Percentiles rank a stretch among this genome's conserved stretches.
These are phyloP conservation scores for Anisogramma anomala DNA, from an alignment of 2,329 filamentous ascomycete species.

Conservation along the genomic window DNA sequence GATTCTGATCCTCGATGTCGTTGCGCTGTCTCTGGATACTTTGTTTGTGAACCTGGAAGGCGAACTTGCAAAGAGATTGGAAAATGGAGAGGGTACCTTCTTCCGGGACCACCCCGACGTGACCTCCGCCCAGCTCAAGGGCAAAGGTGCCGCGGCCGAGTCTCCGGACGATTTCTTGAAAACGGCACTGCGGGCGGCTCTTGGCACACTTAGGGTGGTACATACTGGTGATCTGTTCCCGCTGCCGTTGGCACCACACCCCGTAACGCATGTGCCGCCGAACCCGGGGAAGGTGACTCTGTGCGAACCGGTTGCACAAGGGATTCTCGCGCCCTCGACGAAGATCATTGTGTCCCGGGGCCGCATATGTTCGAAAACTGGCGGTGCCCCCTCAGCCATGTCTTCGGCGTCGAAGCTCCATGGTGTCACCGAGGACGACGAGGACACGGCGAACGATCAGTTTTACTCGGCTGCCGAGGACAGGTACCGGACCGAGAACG, in stretches of 20 bases:
- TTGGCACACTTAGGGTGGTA: slow-evolving; percentile 62
- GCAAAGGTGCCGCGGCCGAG: slow-evolving; percentile 21
- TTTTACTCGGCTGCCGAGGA: slow-evolving; percentile 92
- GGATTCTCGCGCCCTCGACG: slow-evolving; percentile 62
- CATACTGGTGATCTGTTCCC: slow-evolving; percentile 72
- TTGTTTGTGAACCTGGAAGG: slow-evolving; percentile 80
- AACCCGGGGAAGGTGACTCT: slow-evolving; percentile 79
- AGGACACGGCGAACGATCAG: slow-evolving; percentile 78
- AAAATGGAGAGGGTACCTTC: slow-evolving; percentile 75
- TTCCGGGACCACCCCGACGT: slow-evolving; percentile 48
- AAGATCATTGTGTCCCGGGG: slow-evolving; percentile 70
- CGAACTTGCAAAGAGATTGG: slow-evolving; percentile 65
- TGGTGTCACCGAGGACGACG: slow-evolving; percentile 50
- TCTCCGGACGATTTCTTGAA: slow-evolving; percentile 47
- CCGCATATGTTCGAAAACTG: slow-evolving; percentile 44
- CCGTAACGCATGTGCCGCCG: slow-evolving; percentile 73
- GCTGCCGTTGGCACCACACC: slow-evolving; percentile 70
- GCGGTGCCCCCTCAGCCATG: slow-evolving; percentile 33
- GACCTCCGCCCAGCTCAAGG: slow-evolving; percentile 21
- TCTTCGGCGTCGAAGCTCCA: slow-evolving; percentile 43
- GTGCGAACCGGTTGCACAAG: slow-evolving; percentile 92
- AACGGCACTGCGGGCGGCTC: slow-evolving; percentile 58
- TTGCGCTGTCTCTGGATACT: slow-evolving; percentile 68
- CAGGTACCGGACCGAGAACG: slow-evolving; percentile 47
- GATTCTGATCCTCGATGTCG: slow-evolving; percentile 69